Evolutionary conservation across 2,329 filamentous ascomycete genomes (phyloP).

Genomic region (Ciborinia camelliae): DNA sequence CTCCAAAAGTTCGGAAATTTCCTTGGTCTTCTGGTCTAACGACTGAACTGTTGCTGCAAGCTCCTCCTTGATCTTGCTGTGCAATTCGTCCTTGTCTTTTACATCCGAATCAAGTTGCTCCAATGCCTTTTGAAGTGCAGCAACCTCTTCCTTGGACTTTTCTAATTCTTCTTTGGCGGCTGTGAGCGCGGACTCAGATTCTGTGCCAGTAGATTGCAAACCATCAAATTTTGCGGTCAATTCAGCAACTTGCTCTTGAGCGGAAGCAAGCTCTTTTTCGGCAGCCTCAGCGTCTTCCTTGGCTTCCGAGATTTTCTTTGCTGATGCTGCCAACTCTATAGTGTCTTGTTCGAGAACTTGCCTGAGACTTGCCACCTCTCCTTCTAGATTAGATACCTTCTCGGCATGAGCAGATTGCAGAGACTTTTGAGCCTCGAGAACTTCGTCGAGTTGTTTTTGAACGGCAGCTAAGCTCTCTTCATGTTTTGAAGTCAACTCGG

Average conservation of each 20-base stretch:
- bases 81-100: conserved; percentile 35
- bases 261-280: conserved; percentile 42
- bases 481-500: conserved; percentile 50
- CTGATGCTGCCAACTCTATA: conserved; percentile 24
- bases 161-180: conserved; percentile 36
- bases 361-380: conserved; percentile 48
- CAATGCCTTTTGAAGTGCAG: conserved; percentile 49
- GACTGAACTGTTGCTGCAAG: conserved; percentile 31
- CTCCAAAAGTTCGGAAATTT: conserved; percentile 48
- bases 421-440: conserved; percentile 47
- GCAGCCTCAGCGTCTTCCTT: conserved; percentile 46
- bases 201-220: conserved; percentile 44
- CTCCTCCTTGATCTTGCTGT: conserved; percentile 33
- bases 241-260: conserved; percentile 37
- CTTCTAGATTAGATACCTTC: conserved; percentile 45
- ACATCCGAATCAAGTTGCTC: conserved; percentile 46
- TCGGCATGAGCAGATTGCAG: conserved; percentile 46
- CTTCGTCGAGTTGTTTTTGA: conserved; percentile 53
- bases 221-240: conserved; percentile 36
- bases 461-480: conserved; percentile 48
- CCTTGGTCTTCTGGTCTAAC: conserved; percentile 36
- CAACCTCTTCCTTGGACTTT: conserved; percentile 44
- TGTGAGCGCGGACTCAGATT: conserved; percentile 45
- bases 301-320: conserved; percentile 47
- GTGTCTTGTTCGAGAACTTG: conserved; percentile 41